phyloP scores from a whole-genome alignment of 805 yeast genomes.

The Saccharomycopsis schoenii region DNA sequence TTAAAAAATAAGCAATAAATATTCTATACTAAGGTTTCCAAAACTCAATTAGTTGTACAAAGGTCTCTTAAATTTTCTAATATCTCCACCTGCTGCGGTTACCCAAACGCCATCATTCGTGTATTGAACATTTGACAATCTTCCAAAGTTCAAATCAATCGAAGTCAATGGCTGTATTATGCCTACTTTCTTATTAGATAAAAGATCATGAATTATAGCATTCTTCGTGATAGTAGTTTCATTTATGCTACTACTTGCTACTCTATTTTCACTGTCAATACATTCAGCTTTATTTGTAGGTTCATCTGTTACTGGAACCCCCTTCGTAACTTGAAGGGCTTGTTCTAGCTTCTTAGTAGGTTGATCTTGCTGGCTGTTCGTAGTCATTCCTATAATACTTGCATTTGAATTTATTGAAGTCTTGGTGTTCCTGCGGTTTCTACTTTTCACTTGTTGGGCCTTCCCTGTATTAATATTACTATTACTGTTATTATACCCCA shows the following conservation, averaged over 20 bases:
- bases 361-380: constrained; percentile 1
- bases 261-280: background rate
- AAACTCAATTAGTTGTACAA: background rate
- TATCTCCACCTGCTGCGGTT: constrained; percentile 29
- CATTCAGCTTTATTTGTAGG: background rate
- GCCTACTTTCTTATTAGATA: constrained; percentile 23
- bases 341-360: constrained; percentile 17
- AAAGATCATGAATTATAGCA: constrained; percentile 21
- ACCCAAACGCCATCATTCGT: constrained; percentile 29
- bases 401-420: constrained; percentile 14
- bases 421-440: constrained; percentile 19
- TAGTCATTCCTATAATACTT: background rate
- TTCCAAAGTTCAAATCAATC: constrained; percentile 26
- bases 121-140: constrained; percentile 26
- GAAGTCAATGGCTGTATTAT: constrained; percentile 27
- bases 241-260: background rate
- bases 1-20: no score
- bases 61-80: constrained; percentile 30
- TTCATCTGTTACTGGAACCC: background rate
- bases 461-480: background rate
- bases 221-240: background rate
- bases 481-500: constrained; percentile 2
- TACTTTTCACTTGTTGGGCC: background rate
- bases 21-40: background rate
- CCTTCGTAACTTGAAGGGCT: constrained; percentile 10